Evolutionary conservation across 164 flowering plant genomes (phyloP), one percentile per base, ranked within the genome.

Genomic region (Macadamia integrifolia): DNA sequence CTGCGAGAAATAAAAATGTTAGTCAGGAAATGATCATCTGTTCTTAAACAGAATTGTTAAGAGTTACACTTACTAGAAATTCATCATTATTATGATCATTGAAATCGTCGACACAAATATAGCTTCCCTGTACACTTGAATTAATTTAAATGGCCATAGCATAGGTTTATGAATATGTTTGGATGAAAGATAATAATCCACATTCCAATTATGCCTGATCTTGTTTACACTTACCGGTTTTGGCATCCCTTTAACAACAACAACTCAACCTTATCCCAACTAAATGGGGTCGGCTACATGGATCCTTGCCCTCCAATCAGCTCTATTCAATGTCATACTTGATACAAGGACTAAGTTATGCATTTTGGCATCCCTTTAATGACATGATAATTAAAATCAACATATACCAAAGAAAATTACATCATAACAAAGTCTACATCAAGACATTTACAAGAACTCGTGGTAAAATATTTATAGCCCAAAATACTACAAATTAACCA

Each of bases 1-100:
- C 98, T 93, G 71, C 68, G 72, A 86, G 75, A 75, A 77, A 78
- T 61, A 53, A 69, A 75, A 68, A 76, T 28, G 67, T 67, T 72
- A 73, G 65, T 73, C 72, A 76, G 64, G 62, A 8, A 63, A 70
- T 48, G 23, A 62, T 42, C n/a, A 44, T 17, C 14, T 8, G 52
- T 28, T 50, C 43, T 31, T 60, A 67, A 63, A 60, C 28, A 57
- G 53, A 50, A 66, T 35, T 59, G 53, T 35, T 35, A 2, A 61
- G 28, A 61, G 28, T 10, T 31, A 62, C 23, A 53, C 10, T 6
- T 15, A 69, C 64, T 66, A 48, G n/a, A 9, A 64, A 53, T 40
- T 14, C 10, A 28, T 10, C 10, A 32, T 10, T 11, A 4, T 53
- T 9, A 35, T 23, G 30, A 60, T n/a, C 31, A 52, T 0, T 18